Conservation (phyloP, 768 basidiomycete genomes). For the Pisolithus marmoratus region DNA sequence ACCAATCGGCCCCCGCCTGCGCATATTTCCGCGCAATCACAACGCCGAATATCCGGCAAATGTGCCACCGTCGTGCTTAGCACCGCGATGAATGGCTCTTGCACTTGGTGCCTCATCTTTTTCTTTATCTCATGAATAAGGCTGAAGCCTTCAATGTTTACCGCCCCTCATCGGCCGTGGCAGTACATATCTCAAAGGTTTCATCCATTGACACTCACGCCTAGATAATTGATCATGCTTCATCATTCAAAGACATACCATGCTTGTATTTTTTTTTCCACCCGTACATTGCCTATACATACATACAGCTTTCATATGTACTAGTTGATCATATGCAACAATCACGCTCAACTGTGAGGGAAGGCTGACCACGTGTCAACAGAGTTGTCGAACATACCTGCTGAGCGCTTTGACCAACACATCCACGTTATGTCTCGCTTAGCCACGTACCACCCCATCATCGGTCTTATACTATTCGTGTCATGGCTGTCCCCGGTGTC, state of each 20-base stretch:
- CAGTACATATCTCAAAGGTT: not conserved
- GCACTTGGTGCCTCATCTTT: not conserved
- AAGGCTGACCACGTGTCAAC: not conserved
- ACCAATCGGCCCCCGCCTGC: conserved; percentile 2
- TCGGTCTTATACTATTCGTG: conserved; percentile 10
- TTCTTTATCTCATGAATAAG: not conserved
- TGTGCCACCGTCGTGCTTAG: conserved; percentile 10
- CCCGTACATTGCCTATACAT: not conserved
- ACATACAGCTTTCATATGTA: not conserved
- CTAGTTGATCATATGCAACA: not conserved
- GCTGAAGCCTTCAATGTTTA: not conserved
- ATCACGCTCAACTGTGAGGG: not conserved
- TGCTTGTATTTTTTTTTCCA: not conserved
- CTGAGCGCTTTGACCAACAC: too few relatives aligned
- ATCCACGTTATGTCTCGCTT: not conserved
- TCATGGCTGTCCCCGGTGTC: conserved; percentile 31
- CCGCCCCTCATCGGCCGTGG: not conserved
- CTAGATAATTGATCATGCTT: not conserved
- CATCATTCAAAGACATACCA: not conserved
- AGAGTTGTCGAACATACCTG: not conserved
- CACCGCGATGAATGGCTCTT: conserved; percentile 13
- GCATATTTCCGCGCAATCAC: conserved; percentile 3
- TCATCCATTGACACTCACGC: not conserved
- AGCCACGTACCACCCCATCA: conserved; percentile 10
- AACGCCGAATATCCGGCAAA: conserved; percentile 8